Percentiles rank a stretch among this genome's conserved stretches.
These are phyloP conservation scores for Chlamydomonas sp. DNA, from an alignment of 139 green algal genomes.

Conservation along the genomic window DNA sequence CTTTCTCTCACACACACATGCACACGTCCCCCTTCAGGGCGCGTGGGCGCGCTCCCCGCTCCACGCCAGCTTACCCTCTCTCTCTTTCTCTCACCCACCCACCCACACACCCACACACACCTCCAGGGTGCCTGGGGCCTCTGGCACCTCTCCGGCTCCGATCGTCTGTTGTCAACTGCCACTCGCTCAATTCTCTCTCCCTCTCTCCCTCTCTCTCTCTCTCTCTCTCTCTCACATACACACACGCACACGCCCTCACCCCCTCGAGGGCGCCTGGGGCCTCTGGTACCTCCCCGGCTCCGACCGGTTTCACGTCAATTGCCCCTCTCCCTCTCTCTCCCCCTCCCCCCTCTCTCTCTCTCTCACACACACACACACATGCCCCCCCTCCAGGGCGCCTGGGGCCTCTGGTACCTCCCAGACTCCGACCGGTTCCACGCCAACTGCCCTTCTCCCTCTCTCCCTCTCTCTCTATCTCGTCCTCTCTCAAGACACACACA, in stretches of 20 bases:
- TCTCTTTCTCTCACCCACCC: too few species aligned
- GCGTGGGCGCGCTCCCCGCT: too few species aligned
- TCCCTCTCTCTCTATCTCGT: too few species aligned
- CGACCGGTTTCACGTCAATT: background rate
- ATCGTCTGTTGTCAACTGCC: background rate
- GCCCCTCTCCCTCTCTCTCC: background rate
- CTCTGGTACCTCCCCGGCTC: background rate
- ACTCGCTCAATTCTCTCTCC: background rate
- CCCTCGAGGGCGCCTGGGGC: constrained; percentile 16
- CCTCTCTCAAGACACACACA: too few species aligned
- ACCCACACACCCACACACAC: too few species aligned
- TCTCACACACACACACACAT: background rate
- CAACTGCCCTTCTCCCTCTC: background rate
- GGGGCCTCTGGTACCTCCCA: background rate
- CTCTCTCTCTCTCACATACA: too few species aligned
- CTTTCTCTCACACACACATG: too few species aligned
- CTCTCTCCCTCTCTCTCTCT: too few species aligned
- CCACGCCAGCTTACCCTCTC: too few species aligned
- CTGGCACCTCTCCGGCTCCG: background rate
- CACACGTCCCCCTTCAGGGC: too few species aligned
- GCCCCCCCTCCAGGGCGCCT: background rate
- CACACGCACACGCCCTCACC: too few species aligned
- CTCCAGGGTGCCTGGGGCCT: constrained; percentile 14
- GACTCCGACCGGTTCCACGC: background rate
- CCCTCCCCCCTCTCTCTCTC: background rate